Base-by-base conservation (phyloP, 108 stramenopile genomes). In the Nitzschia inconspicua region DNA sequence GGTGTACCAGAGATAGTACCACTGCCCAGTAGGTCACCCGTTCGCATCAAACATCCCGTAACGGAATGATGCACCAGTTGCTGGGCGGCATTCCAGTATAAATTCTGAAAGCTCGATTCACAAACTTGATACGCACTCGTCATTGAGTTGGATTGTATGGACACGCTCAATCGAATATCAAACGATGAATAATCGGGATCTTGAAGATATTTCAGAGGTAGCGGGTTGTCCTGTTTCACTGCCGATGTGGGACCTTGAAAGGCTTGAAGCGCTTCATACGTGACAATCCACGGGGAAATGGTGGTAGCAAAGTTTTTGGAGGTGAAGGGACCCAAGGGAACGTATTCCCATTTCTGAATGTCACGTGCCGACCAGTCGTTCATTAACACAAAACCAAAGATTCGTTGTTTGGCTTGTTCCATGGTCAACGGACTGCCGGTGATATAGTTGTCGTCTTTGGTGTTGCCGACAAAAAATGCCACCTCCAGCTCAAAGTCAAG, bases 331-430 rank as follows among this genome's bases (percentile, higher is more conserved):
- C 96, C 96, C 6, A 97, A 73, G 7, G 96, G 96, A 6, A 97
- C 91, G 60, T 95, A 95, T 64, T 97, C 94, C 86, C 86, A 97
- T 63, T 88, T 92, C 72, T 89, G 84, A 37, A 85, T 76, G 48
- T 89, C 84, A 5, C 96, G 72, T 5, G 96, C 94, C 14, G 81
- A 82, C 96, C 96, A 97, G 68, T 97, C 96, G 59, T 97, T 97
- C 77, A 95, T 80, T 6, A 97, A 67, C 0, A 89, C 84, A 55
- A 89, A 88, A 4, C 96, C 96, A 77, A 97, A 97, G 37, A 97
- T 86, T 35, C 90, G 75, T 37, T 86, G 76, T 50, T 85, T 70
- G 6, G 94, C 96, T 53, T 93, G 72, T 36, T 69, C 75, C 18
- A 94, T 70, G 28, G 79, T 70, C 31, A 95, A 44, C 4, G 57